A percentile compares a stretch with the other conserved stretches of the same genome.
Conservation (phyloP, 805 yeast genomes). For the Ogataea parapolymorpha region DNA sequence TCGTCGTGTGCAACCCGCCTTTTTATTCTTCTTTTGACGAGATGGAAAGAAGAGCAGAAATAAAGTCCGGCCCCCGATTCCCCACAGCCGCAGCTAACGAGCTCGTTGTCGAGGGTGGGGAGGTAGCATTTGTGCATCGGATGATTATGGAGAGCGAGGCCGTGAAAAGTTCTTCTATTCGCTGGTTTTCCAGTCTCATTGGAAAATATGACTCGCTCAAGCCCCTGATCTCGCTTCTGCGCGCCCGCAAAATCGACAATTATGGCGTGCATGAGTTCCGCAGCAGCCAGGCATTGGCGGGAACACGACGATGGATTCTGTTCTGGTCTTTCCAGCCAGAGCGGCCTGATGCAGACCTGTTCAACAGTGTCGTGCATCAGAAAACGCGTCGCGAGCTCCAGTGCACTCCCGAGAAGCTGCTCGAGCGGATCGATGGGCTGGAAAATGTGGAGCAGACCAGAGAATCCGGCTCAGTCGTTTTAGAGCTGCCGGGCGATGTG, state of each 20-base stretch:
- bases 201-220: slow-evolving; percentile 21
- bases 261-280: slow-evolving; percentile 32
- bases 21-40: slow-evolving; percentile 40
- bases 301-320: slow-evolving; percentile 37
- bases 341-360: slow-evolving; percentile 14
- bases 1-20: slow-evolving; percentile 54
- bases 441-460: background rate
- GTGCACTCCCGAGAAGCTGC: slow-evolving; percentile 4
- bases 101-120: slow-evolving; percentile 46
- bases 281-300: slow-evolving; percentile 18
- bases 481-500: slow-evolving; percentile 18
- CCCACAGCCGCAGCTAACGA: slow-evolving; percentile 35
- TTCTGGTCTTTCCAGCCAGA: slow-evolving; percentile 34
- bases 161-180: slow-evolving; percentile 9
- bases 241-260: slow-evolving; percentile 15
- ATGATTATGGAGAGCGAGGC: slow-evolving; percentile 34
- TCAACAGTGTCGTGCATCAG: slow-evolving; percentile 8
- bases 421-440: background rate
- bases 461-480: background rate
- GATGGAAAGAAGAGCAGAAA: slow-evolving; percentile 19
- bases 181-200: slow-evolving; percentile 39
- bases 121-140: slow-evolving; percentile 35
- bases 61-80: slow-evolving; percentile 22
- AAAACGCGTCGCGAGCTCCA: slow-evolving; percentile 1
- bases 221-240: slow-evolving; percentile 12